Evolutionary conservation across 495 filamentous ascomycete species (phyloP), one percentile per base, ranked within the genome.

Genomic region (Staphylotrichum longicolle): DNA sequence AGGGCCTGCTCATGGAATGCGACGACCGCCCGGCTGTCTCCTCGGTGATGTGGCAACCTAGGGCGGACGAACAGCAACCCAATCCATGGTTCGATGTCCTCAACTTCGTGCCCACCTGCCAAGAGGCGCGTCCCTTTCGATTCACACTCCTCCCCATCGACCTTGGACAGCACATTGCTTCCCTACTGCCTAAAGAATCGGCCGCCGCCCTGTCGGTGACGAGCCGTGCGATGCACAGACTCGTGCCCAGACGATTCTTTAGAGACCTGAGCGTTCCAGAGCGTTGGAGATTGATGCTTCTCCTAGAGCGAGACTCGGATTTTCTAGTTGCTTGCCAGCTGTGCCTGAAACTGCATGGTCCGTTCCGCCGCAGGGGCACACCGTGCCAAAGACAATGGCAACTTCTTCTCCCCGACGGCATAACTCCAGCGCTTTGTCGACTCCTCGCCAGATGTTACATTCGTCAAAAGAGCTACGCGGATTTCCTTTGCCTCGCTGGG

Each of bases 311-410:
- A 5, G 54, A 56, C 30, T 34, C 27, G 27, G 54, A 56, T 7
- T 14, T 56, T 32, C 12, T 56, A 4, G 54, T 56, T 20, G 54
- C 54, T 27, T 56, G 54, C 54, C 54, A 56, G 54, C 41, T 33
- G 41, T 56, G 54, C 41, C 9, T 34, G 27, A 56, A 56, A 10
- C n/a, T 56, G n/a, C 42, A 56, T 14, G 7, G 30, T 27, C 54
- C 40, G 9, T 45, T 56, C 47, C 7, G 7, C 3, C 32, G 27
- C 30, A 34, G 5, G 10, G 47, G 9, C 47, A 10, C 10, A 12
- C 32, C 47, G 9, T 50, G 47, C 47, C 27, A 50, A 50, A 33
- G 10, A 50, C 47, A 50, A 50, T 50, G 47, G 47, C 7, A 34
- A 50, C 12, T 14, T 8, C 47, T 50, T 3, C 47, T 51, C 12